phyloP scores from a whole-genome alignment of 1,139 yeast species.

The Martiniozyma asiatica region DNA sequence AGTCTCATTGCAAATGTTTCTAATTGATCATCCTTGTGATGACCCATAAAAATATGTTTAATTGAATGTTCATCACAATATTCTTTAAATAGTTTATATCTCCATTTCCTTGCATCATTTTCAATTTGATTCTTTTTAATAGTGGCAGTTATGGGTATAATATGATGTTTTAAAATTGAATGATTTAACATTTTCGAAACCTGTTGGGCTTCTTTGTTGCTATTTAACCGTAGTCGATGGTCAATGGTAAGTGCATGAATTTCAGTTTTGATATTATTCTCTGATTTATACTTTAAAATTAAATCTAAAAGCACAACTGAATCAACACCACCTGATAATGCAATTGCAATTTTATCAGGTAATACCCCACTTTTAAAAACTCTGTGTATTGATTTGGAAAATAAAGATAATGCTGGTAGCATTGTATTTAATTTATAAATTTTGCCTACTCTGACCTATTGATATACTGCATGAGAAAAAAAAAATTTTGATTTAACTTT shows the following conservation, averaged over 20 bases:
- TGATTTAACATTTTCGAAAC: slow-evolving; percentile 30
- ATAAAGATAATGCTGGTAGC: no score
- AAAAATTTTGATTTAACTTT: no score
- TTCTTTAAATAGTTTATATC: slow-evolving; percentile 35
- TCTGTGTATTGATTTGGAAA: no score
- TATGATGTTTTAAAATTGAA: slow-evolving; percentile 42
- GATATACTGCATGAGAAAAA: no score
- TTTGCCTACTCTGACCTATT: no score
- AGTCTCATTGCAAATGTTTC: slow-evolving; percentile 58
- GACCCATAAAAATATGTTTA: slow-evolving; percentile 42
- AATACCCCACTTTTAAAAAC: no score
- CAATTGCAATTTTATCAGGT: slow-evolving; percentile 22
- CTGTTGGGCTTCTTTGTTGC: slow-evolving; percentile 15
- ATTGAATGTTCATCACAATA: slow-evolving; percentile 24
- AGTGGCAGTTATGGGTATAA: slow-evolving; percentile 23
- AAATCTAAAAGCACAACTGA: slow-evolving; percentile 57
- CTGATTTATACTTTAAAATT: slow-evolving; percentile 23
- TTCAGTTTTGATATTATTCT: slow-evolving; percentile 6
- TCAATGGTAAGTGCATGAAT: slow-evolving; percentile 19
- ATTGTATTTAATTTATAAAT: no score
- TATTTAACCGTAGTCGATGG: slow-evolving; percentile 17
- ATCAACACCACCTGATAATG: slow-evolving; percentile 76
- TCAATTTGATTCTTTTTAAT: slow-evolving; percentile 25
- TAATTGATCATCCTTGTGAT: slow-evolving; percentile 58
- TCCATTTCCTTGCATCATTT: slow-evolving; percentile 40